Conservation (phyloP, 1,139 yeast species). For the Arxiozyma slooffiae region DNA sequence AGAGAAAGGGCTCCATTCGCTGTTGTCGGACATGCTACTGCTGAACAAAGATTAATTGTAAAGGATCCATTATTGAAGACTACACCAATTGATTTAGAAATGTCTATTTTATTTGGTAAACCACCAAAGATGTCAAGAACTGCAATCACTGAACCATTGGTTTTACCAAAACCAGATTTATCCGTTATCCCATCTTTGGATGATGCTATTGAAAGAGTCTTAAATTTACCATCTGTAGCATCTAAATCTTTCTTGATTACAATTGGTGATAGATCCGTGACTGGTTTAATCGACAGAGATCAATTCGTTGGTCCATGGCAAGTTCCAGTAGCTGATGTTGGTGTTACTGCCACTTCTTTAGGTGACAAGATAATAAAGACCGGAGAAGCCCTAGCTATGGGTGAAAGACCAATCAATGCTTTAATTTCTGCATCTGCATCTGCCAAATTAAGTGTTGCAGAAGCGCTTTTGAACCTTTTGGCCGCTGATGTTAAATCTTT, state of each 20-base stretch:
- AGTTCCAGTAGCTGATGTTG: slow-evolving; percentile 98
- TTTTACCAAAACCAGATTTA: slow-evolving; percentile 43
- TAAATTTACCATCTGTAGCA: slow-evolving; percentile 88
- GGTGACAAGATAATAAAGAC: slow-evolving; percentile 56
- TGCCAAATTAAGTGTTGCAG: slow-evolving; percentile 96
- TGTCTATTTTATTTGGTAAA: slow-evolving; percentile 94
- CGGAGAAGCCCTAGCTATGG: slow-evolving; percentile 97
- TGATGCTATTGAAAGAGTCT: slow-evolving; percentile 76
- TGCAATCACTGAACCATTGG: slow-evolving; percentile 57
- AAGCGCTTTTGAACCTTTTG: slow-evolving; percentile 74
- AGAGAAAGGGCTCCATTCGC: slow-evolving; percentile 96
- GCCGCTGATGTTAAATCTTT: slow-evolving; percentile 83
- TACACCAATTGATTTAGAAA: slow-evolving; percentile 91
- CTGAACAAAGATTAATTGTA: slow-evolving; percentile 71
- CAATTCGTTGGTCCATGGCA: slow-evolving; percentile 99
- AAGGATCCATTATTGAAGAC: slow-evolving; percentile 66
- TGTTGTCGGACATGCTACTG: slow-evolving; percentile 89
- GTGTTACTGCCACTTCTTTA: slow-evolving; percentile 85
- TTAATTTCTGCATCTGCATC: slow-evolving; percentile 87
- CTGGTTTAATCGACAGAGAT: slow-evolving; percentile 94
- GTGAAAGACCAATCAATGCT: slow-evolving; percentile 90
- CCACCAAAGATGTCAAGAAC: slow-evolving; percentile 89
- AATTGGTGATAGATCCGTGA: slow-evolving; percentile 93
- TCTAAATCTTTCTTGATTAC: slow-evolving; percentile 92
- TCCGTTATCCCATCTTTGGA: slow-evolving; percentile 34